Evolutionary conservation across 306 rosid genomes (phyloP), one percentile per base, ranked within the genome.

Genomic region (Alnus glutinosa): DNA sequence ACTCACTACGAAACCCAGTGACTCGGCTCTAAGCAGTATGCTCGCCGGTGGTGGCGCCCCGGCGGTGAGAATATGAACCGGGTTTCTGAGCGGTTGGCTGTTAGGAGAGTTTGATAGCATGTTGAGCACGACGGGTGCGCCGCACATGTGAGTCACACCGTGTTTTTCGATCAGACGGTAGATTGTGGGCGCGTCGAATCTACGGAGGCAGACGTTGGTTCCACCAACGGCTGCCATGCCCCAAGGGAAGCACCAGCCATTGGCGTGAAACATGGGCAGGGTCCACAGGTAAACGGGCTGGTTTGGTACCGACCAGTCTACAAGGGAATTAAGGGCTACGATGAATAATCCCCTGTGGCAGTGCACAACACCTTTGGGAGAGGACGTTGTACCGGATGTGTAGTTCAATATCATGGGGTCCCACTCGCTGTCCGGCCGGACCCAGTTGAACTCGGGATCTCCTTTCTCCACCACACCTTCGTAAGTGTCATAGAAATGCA

Each of bases 211-310:
- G 4, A 93, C 7, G 36, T 91, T 93, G 59, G 86, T 90, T 9
- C 97, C 97, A 0, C 97, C 95, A 0, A 86, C 85, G 2, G 93
- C 97, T 0, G 97, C 94, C 1, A 93, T 86, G 1, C 79, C 97
- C 97, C 97, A 93, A 19, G 93, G 82, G 79, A 42, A 93, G 84
- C 85, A 74, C 97, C 97, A 93, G 0, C 98, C 97, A 52, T 91
- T 93, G 0, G 87, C 81, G 79, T 93, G 98, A 80, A 91, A 93
- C 83, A 93, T 89, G 3, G 93, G 92, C 1, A 91, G 88, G 0
- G 97, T 93, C 98, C 98, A 93, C 19, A 93, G 69, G 36, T 88
- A 93, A 0, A 90, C 86, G 0, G 92, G 87, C 7, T 77, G 84
- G 18, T 80, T 78, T 0, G 89, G 87, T 0, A 91, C 85, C 0